Base-by-base conservation (phyloP, 805 yeast species). In the Peterozyma toletana region DNA sequence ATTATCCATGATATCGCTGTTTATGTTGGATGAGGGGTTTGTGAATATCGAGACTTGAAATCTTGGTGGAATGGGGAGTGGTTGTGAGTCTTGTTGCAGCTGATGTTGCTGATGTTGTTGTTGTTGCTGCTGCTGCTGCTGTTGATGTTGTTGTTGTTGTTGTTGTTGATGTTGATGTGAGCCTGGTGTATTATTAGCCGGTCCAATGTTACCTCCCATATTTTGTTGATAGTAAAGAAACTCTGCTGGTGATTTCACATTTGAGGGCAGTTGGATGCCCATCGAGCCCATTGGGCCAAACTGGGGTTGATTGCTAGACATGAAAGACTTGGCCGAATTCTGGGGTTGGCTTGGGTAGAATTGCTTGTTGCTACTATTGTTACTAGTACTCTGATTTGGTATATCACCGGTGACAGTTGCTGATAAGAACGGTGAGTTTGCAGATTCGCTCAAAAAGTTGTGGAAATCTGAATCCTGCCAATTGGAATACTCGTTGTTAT, bases 101-200 rank as follows among this genome's bases (percentile, higher is more conserved):
- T 21, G 27, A 5, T 29, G n/a, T 42, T 44, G 7, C 47, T 37
- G 5, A 49, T 38, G 21, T 35, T 34, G 9, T 11, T 36, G 39
- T 5, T 39, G 45, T 14, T 46, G 47, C 44, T 18, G 52, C 34
- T 39, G 40, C 29, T 41, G 50, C 37, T 36, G 42, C 36, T 38
- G 43, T 39, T 45, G 47, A 38, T 33, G 33, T 37, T 49, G 49
- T 38, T 45, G 42, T 33, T 43, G 41, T 11, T 38, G 13, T 39
- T 36, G 42, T 9, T 38, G 30, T 36, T 35, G 46, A 37, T 30
- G 33, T 30, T 30, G 34, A 13, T 31, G 34, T 13, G 34, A 14
- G 5, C 5, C 5, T 9, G 13, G 34, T 31, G 10, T 13, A 31
- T 13, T 14, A 13, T 5, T 13, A 9, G 34, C 14, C 15, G 34